Evolutionary conservation across 2,329 filamentous ascomycete genomes (phyloP).

Genomic region (Onygena corvina): DNA sequence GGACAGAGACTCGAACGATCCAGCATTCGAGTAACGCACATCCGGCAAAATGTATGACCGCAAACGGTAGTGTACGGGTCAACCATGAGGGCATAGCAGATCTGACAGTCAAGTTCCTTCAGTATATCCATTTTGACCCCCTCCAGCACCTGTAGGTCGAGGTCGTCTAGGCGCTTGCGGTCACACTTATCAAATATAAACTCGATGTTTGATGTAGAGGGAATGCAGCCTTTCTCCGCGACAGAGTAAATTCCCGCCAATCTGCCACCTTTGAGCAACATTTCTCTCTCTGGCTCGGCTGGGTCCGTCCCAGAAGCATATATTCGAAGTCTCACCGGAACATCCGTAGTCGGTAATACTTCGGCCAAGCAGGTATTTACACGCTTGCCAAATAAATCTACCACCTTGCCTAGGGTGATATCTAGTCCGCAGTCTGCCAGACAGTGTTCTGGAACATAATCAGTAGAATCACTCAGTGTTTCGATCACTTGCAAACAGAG

Average conservation of each 20-base stretch:
- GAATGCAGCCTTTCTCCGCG: slow-evolving; percentile 49
- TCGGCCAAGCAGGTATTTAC: slow-evolving; percentile 13
- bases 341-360: background rate
- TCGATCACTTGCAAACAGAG: background rate
- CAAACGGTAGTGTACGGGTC: slow-evolving; percentile 76
- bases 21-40: slow-evolving; percentile 62
- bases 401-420: slow-evolving; percentile 62
- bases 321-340: background rate
- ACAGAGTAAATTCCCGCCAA: slow-evolving; percentile 29
- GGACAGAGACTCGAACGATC: slow-evolving; percentile 71
- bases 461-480: slow-evolving; percentile 12
- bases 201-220: slow-evolving; percentile 35
- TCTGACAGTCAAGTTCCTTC: slow-evolving; percentile 71
- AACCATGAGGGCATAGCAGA: slow-evolving; percentile 71
- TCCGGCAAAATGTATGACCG: slow-evolving; percentile 79
- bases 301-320: background rate
- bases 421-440: slow-evolving; percentile 64
- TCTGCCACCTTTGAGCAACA: background rate
- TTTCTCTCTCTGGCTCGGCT: background rate
- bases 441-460: slow-evolving; percentile 51
- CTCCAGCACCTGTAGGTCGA: slow-evolving; percentile 43
- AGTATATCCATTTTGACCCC: slow-evolving; percentile 51
- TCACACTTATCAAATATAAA: slow-evolving; percentile 19
- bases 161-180: slow-evolving; percentile 16
- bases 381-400: slow-evolving; percentile 43